Base-by-base conservation (phyloP, 2,329 filamentous ascomycete genomes). In the Talaromyces sp. region DNA sequence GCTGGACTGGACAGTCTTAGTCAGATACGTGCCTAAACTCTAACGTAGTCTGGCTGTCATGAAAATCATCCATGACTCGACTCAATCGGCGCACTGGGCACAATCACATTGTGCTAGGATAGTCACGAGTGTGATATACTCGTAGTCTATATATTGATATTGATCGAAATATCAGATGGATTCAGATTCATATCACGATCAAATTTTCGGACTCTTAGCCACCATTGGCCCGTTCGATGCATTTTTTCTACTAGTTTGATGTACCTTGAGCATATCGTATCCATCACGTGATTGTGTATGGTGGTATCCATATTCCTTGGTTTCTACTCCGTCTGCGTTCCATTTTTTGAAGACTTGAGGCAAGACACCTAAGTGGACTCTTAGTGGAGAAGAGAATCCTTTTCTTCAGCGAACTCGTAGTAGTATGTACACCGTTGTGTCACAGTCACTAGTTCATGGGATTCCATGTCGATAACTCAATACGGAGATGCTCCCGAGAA, bases 21-120 rank as follows among this genome's bases (percentile, higher is more conserved):
- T 53, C 27, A 22, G 19, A 36, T 36, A 31, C 53, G 51, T 56
- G 29, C 29, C 51, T 51, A 53, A 53, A 62, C 31, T 61, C 58
- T 49, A n/a, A n/a, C n/a, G n/a, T n/a, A 51, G 25, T 53, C 29
- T 34, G 51, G 29, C 34, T 59, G 56, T 43, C 56, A 22, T 19
- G n/a, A 25, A 56, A 36, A 56, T 22, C 53, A 19, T 36, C 53
- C 31, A 31, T 36, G 53, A 56, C 53, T 56, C 31, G 31, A 38
- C 19, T 54, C 51, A 22, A 22, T 36, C 49, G 27, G 53, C 25
- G 53, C 53, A 56, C 31, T 56, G 53, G 53, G 31, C 53, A 56
- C 53, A 36, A 56, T 56, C 53, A 56, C 53, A 36, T 56, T 56
- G 53, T 36, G 53, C 53, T 56, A 36, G n/a, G 53, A 56, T 56